Base-by-base conservation (phyloP, 2,329 filamentous ascomycete genomes). In the Chaetomium sp. region DNA sequence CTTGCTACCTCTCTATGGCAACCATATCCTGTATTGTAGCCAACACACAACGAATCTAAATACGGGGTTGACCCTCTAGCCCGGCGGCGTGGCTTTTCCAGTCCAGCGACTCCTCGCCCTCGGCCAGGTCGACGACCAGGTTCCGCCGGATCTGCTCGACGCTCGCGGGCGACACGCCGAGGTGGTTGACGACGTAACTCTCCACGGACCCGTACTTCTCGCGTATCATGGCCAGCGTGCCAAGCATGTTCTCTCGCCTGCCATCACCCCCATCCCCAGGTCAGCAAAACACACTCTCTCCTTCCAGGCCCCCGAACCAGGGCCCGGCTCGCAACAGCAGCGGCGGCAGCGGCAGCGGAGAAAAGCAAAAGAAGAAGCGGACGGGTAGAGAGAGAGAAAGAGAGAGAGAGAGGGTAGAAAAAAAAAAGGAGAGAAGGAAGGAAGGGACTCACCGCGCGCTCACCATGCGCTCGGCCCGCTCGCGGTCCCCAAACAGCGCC, bases 121-220 rank as follows among this genome's bases (percentile, higher is more conserved):
- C 65, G 29, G 59, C 58, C 16, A 63, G 21, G 55, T 78, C 74
- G 4, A 78, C 76, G 4, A 80, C 74, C 65, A 88, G 71, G 72
- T 84, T 86, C 57, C 73, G 77, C 59, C 78, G 80, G 57, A 90
- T 75, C 65, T 73, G 78, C 66, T 79, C 79, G 62, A 92, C 79
- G 66, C 86, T 83, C 6, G 79, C 81, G 38, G 81, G 79, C 1
- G 79, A 81, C 42, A 92, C 73, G 13, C 86, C 82, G 71, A 88
- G 88, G 35, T 83, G 75, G 16, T 83, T 77, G 62, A 79, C 77
- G 68, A 91, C 78, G 75, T 91, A 93, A 16, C 76, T 76, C 73
- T 91, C 87, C 2, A 85, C 81, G 2, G 87, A 84, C 2, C 88
- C 89, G 76, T 86, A 90, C 66, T 83, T 80, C 31, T 79, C 75